Conservation (phyloP, 2,329 filamentous ascomycete genomes). For the Didymosphaeria variabile region DNA sequence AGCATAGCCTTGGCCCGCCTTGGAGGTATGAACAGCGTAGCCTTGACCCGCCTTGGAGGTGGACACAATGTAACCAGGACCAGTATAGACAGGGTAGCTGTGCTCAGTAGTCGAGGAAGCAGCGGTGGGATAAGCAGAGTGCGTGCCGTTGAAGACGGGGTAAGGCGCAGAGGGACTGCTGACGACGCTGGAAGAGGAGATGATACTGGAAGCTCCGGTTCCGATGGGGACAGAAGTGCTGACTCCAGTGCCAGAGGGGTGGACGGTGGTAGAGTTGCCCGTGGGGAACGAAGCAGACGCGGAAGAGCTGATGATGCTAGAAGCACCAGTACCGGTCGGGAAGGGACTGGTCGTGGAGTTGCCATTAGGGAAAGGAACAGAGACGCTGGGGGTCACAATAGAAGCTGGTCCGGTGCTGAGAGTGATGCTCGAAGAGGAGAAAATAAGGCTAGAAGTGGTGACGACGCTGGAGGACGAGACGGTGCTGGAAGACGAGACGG, state of each 20-base stretch:
- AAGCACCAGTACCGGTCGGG: constrained; percentile 1
- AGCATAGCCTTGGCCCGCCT: not conserved
- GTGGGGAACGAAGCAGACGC: not conserved
- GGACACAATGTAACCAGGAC: constrained; percentile 2
- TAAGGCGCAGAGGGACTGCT: constrained; percentile 3
- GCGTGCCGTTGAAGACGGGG: not conserved
- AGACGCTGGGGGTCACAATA: constrained; percentile 4
- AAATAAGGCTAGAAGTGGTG: not conserved
- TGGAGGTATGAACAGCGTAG: not conserved
- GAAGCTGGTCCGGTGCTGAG: not conserved
- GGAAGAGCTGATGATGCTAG: too few relatives aligned
- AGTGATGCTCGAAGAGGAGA: not conserved
- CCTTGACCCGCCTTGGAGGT: not conserved
- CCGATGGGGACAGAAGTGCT: not conserved
- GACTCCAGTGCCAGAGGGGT: not conserved
- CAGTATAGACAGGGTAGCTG: constrained; percentile 18
- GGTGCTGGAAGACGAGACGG: not conserved
- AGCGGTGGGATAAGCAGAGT: constrained; percentile 5
- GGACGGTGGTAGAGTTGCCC: not conserved
- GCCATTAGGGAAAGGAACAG: constrained; percentile 9
- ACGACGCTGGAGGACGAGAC: not conserved
- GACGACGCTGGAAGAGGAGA: not conserved
- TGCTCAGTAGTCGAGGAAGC: constrained; percentile 1
- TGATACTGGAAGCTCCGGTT: not conserved
- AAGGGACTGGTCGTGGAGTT: constrained; percentile 14